These are phyloP conservation scores for Cyclanthera cordifolia DNA, from an alignment of 306 rosid species.

Conservation along the genomic window DNA sequence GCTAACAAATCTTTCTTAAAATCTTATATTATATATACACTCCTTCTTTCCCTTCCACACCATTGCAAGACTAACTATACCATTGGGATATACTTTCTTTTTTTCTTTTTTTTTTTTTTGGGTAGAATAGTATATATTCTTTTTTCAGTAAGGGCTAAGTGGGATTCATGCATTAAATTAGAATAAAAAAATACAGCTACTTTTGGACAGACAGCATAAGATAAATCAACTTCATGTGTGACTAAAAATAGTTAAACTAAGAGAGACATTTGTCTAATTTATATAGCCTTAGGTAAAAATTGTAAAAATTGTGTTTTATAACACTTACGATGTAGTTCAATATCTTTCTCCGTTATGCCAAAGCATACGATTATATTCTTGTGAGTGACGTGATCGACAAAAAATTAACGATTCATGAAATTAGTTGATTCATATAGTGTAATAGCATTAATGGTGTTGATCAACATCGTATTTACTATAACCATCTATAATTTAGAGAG, in stretches of 20 bases:
- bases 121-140: not conserved
- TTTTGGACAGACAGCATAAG: not conserved
- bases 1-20: conserved; percentile 1
- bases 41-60: not conserved
- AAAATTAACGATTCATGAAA: too few species aligned
- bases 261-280: too few species aligned
- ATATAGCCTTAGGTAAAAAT: too few species aligned
- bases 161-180: not conserved
- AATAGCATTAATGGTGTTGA: too few species aligned
- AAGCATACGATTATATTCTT: too few species aligned
- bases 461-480: too few species aligned
- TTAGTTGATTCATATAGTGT: too few species aligned
- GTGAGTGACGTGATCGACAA: too few species aligned
- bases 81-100: conserved; percentile 1
- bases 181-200: not conserved
- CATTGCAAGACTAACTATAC: not conserved
- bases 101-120: not conserved
- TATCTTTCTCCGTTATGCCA: too few species aligned
- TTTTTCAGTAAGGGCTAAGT: not conserved
- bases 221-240: not conserved
- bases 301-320: too few species aligned
- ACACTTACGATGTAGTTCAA: too few species aligned
- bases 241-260: not conserved
- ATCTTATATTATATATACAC: not conserved
- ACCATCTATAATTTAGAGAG: too few species aligned